Conservation (phyloP, 257 asterid species). For the Catharanthus roseus region DNA sequence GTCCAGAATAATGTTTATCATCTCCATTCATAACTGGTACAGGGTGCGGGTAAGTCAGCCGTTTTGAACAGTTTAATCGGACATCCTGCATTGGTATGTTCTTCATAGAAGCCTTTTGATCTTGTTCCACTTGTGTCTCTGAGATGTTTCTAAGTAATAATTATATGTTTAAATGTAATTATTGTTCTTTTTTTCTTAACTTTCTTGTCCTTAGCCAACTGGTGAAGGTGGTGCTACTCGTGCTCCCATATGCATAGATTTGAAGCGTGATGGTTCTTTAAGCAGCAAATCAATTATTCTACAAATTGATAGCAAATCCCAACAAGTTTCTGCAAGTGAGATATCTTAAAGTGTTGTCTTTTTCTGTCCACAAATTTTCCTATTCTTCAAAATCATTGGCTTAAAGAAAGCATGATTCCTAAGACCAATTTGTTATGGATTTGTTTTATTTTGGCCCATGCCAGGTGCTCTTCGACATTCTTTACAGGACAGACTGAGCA, state of each 20-base stretch:
- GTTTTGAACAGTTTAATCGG: constrained; percentile 94
- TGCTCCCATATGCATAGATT: constrained; percentile 90
- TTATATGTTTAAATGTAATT: background rate
- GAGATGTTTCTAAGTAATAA: background rate
- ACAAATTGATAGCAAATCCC: constrained; percentile 94
- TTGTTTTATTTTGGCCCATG: constrained; percentile 16
- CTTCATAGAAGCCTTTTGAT: constrained; percentile 6
- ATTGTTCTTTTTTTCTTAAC: background rate
- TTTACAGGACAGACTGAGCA: constrained; percentile 84
- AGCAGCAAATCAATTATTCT: constrained; percentile 79
- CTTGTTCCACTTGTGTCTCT: background rate
- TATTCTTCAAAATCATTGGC: background rate
- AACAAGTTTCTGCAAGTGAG: constrained; percentile 82
- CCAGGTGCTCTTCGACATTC: constrained; percentile 96
- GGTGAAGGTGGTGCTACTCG: constrained; percentile 99
- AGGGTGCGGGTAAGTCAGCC: constrained; percentile 99
- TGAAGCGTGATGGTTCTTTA: constrained; percentile 71
- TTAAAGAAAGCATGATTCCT: background rate
- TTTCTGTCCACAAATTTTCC: background rate
- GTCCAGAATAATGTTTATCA: background rate
- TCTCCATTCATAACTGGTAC: constrained; percentile 25
- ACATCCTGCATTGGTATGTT: constrained; percentile 91
- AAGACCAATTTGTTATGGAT: background rate
- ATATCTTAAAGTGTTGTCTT: background rate
- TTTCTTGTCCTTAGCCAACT: constrained; percentile 60